Conservation (phyloP, 805 yeast genomes). For the Candida loeiensis region DNA sequence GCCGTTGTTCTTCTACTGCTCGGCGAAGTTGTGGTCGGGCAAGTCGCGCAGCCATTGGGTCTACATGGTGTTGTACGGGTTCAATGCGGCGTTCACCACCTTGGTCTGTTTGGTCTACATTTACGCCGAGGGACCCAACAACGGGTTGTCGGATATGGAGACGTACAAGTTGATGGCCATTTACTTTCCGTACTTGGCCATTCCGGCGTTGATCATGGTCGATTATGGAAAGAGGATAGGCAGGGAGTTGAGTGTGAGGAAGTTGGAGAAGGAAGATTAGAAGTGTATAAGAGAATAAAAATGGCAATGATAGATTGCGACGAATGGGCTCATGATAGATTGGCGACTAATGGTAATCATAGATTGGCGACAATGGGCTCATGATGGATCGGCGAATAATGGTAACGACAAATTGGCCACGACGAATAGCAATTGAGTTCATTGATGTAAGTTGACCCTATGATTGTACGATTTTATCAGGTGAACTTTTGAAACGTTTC, state of each 20-base stretch:
- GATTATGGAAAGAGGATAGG: conserved; percentile 36
- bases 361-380: too few relatives aligned
- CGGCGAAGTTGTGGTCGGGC: conserved; percentile 18
- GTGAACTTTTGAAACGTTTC: too few relatives aligned
- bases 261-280: conserved; percentile 1
- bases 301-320: too few relatives aligned
- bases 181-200: conserved; percentile 68
- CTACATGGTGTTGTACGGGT: conserved; percentile 63
- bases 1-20: conserved; percentile 58
- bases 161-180: conserved; percentile 44
- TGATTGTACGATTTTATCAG: too few relatives aligned
- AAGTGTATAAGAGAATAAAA: not conserved
- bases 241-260: conserved; percentile 1
- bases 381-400: too few relatives aligned
- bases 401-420: too few relatives aligned
- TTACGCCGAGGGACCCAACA: conserved; percentile 25
- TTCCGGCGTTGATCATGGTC: conserved; percentile 56
- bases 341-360: too few relatives aligned
- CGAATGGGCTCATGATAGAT: too few relatives aligned
- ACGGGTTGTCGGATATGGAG: conserved; percentile 39
- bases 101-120: conserved; percentile 63
- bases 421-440: too few relatives aligned
- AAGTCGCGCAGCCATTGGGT: conserved; percentile 11
- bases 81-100: conserved; percentile 81
- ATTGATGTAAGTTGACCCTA: too few relatives aligned